Evolutionary conservation across 305 asterid species (phyloP), one percentile per base, ranked within the genome.

Genomic region (Monarda citriodora): DNA sequence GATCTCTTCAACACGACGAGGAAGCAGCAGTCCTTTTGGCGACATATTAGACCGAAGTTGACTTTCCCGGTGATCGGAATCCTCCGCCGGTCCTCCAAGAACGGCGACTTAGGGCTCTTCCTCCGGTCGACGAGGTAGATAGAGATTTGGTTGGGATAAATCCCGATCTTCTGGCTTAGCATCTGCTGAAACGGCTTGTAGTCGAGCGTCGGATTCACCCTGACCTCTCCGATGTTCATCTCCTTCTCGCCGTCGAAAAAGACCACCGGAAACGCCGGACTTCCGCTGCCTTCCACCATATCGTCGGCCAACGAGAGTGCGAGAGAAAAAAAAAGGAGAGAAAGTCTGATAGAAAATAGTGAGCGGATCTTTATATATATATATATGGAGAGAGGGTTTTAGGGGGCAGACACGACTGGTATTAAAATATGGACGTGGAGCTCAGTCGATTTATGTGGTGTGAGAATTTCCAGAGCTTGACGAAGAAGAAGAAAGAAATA

Each of bases 231-330:
- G 53, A 89, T 75, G 58, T 74, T 68, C 72, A 77, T 79, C 78
- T 92, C 96, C 51, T 77, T 71, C 70, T 89, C 96, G 16, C 96
- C 97, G 59, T 89, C 96, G 77, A 53, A 89, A 72, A 86, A 83
- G 16, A 76, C 53, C 65, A 87, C 91, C 79, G 89, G 93, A 49
- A 92, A 89, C 66, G 64, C 58, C 64, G 83, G 48, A 26, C 77
- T 76, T 0, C 77, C 66, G 44, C 81, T 79, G 37, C 73, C 78
- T 37, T 80, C 95, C 84, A 78, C 84, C 95, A 89, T 87, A 37
- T 12, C 63, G 52, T 18, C 59, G 3, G 14, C 17, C 53, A 15
- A 15, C 4, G 22, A 42, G 9, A 36, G 11, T 1, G 23, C 7
- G 13, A 5, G 7, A 13, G 3, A 32, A 18, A 49, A 45, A 14